Base-by-base conservation (phyloP, 1,139 yeast species). In the Yamadazyma sp. region DNA sequence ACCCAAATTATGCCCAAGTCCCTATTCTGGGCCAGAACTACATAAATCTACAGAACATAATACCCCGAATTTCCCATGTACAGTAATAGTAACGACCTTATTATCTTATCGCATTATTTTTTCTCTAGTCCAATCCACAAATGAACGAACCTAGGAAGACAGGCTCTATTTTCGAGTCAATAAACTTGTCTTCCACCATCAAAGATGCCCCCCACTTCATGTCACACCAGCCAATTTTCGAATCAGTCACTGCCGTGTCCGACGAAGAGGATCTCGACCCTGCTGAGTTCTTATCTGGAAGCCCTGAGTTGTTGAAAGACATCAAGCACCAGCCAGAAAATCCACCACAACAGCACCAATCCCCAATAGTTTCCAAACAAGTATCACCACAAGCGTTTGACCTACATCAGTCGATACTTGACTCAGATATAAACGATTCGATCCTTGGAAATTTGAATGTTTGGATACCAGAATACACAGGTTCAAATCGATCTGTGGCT, bases 231-330 rank as follows among this genome's bases (percentile, higher is more conserved):
- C 14, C 39, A 10, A 32, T 16, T 8, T 31, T 33, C n/a, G 38
- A 46, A 20, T 51, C 60, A 2, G 43, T 42, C n/a, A 41, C 50
- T 11, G 49, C 48, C 2, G 47, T 55, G 1, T 49, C 58, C 5
- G 60, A 56, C 20, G 66, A 61, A 16, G 64, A 59, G 28, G 66
- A 61, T 5, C 45, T 59, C 25, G 63, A 62, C 42, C 69, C 67
- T 4, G 46, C 58, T 3, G 67, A 61, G 36, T 62, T 62, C 40
- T 39, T 63, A 16, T 57, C 64, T 2, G 47, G 58, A 3, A 48
- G 56, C 18, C 51, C 50, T 9, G 42, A 39, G 22, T 34, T 43
- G 5, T 26, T 23, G 26, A 35, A 33, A 33, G n/a, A 32, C 22
- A 12, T 24, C 25, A 28, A 27, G n/a, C n/a, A 27, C 8, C 17